Evolutionary conservation across 1,284 basidiomycete genomes (phyloP), one percentile per base, ranked within the genome.

Genomic region (Dichomitus squalens): DNA sequence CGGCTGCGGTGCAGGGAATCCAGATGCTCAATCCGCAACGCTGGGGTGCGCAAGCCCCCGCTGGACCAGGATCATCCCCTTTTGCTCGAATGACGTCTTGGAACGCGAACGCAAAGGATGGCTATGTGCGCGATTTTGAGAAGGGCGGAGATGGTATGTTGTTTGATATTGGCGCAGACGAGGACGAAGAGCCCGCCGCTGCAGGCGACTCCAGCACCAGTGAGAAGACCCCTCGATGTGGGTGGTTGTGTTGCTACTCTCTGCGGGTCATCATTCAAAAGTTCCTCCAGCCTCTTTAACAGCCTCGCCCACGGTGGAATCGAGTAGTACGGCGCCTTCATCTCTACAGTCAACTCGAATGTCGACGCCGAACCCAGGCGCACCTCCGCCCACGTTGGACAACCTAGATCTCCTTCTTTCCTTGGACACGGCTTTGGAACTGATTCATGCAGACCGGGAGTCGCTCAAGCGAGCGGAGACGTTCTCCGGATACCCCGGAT

Each of bases 361-460:
- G 0, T 62, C 66, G 2, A 67, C 67, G 1, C 66, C 65, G 0
- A 58, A 38, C 31, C 35, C 65, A 46, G 53, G 40, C 23, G 46
- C 66, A 46, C 41, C 68, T 1, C 47, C 66, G 44, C 41, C 68
- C 0, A 64, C 74, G 0, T 81, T 83, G 59, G 83, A 86, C 64
- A 82, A 87, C 52, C 81, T 98, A 9, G 94, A 98, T 64, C 80
- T 96, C 3, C 79, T 98, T 1, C 86, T 99, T 3, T 97, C 94
- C 1, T 83, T 99, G 4, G 95, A 98, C 68, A 85, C 90, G 1
- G 94, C 95, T 0, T 79, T 99, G 0, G 91, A 96, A 68, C 82
- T 98, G 29, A 96, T 99, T 56, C 95, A 98, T 64, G 88, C 92
- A 0, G 88, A 95, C 66, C 88, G 96, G 50, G 95, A 98, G 59